Evolutionary conservation across 2,329 filamentous ascomycete species (phyloP).

Genomic region (Beauveria caledonica): DNA sequence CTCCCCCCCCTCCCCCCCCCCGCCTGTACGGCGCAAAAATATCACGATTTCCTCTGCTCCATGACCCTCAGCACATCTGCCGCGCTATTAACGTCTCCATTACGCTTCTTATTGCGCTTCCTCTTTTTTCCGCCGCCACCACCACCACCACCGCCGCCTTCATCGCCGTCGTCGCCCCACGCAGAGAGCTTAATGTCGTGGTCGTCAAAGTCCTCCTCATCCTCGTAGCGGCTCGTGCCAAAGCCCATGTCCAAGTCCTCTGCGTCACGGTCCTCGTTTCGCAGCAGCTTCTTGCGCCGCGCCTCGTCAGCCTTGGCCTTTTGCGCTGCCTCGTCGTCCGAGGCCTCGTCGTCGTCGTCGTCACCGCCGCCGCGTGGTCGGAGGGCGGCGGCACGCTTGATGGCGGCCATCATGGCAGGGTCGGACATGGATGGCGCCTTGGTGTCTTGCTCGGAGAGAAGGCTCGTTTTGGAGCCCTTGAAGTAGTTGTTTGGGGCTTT

Average conservation of each 20-base stretch:
- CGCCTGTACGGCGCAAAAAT: neutral
- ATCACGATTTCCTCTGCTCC: conserved; percentile 44
- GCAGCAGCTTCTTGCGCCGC: conserved; percentile 65
- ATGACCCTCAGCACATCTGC: conserved; percentile 74
- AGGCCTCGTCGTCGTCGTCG: conserved; percentile 24
- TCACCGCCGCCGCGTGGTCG: conserved; percentile 36
- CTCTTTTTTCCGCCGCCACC: conserved; percentile 47
- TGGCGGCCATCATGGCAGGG: conserved; percentile 70
- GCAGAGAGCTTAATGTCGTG: conserved; percentile 58
- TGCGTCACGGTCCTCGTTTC: conserved; percentile 67
- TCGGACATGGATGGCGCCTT: conserved; percentile 56
- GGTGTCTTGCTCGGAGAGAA: conserved; percentile 44
- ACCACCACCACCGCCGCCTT: conserved; percentile 30
- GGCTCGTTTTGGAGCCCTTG: conserved; percentile 45
- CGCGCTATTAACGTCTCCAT: conserved; percentile 70
- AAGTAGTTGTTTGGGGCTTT: conserved; percentile 51
- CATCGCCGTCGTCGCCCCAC: conserved; percentile 48
- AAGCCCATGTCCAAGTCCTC: conserved; percentile 94
- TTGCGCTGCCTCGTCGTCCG: conserved; percentile 28
- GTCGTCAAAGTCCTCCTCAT: conserved; percentile 74
- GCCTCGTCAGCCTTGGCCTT: conserved; percentile 52
- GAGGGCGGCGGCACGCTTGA: conserved; percentile 73
- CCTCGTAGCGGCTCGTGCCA: conserved; percentile 76
- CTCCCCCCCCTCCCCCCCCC: neutral
- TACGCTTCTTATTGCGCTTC: conserved; percentile 69